Conservation (phyloP, 75 land plant species). For the Pinus taeda region DNA sequence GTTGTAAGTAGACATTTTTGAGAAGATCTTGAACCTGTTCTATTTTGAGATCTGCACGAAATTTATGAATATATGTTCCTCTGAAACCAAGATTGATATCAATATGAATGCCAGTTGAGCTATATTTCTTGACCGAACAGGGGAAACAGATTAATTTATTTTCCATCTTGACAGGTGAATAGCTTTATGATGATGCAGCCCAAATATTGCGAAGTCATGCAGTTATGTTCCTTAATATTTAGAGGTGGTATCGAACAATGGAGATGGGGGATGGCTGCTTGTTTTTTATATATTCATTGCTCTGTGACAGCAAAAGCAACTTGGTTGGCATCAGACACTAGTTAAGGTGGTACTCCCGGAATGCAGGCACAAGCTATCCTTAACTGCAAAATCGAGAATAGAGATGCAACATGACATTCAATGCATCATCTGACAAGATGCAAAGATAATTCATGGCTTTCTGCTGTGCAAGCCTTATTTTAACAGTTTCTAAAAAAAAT, state of each 20-base stretch:
- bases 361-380: not conserved
- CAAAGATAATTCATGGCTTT: not conserved
- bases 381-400: not conserved
- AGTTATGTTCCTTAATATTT: not conserved
- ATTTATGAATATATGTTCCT: not conserved
- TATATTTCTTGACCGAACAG: not conserved
- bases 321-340: not conserved
- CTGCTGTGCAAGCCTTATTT: not conserved
- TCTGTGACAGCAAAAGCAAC: conserved; percentile 3
- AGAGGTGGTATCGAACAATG: not conserved
- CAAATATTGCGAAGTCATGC: conserved; percentile 4
- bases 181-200: not conserved
- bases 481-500: not conserved
- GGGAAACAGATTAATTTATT: not conserved
- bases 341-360: too few relatives aligned
- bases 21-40: not conserved
- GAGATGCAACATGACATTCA: not conserved
- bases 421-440: not conserved
- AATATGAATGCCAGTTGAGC: not conserved
- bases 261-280: conserved; percentile 10
- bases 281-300: conserved; percentile 8
- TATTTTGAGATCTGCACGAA: not conserved
- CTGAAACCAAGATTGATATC: too few relatives aligned
- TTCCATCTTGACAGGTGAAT: conserved; percentile 3
- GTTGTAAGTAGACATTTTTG: too few relatives aligned